Base-by-base conservation (phyloP, 2,329 filamentous ascomycete species). In the Coniella lustricola region DNA sequence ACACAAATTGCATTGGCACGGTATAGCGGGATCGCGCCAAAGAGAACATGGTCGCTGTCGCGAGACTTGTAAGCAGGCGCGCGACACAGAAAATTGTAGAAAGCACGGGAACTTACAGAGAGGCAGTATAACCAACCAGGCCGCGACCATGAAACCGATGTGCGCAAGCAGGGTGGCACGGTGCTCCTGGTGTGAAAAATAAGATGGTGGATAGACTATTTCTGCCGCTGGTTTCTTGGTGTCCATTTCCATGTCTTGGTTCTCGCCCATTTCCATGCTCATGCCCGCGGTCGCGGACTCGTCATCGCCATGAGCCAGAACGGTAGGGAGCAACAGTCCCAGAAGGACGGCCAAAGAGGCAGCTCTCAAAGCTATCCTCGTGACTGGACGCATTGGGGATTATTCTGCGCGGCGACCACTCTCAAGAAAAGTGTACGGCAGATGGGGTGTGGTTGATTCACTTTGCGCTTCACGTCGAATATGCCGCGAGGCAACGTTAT, bases 31-130 rank as follows among this genome's bases (percentile, higher is more conserved):
- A 96, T 52, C 79, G 81, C 32, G 85, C 84, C 54, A 95, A 73
- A 48, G 89, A 95, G 55, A 97, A 74, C 82, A 96, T 88, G 42
- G 95, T 83, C 55, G 81, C 88, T 93, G 57, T 33, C n/a, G 35
- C 31, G 3, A 7, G 41, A 10, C 18, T 16, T 3, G 21, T 25
- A 12, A 18, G 4, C 4, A 20, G 4, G 16, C 7, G 4, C 31
- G 18, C 20, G 8, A 17, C n/a, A 34, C 12, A 16, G 3, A 25
- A 25, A 14, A 16, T 22, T 20, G 14, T 25, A 25, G 10, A 10
- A 18, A 12, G 13, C 21, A 5, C 17, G 25, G 17, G 22, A 53
- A 65, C 77, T 65, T 70, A 84, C 85, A 81, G 55, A 84, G 64
- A 44, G 86, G 86, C 49, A 90, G 70, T 49, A 86, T 60, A 33